Conservation (phyloP, 2,329 filamentous ascomycete genomes). For the Aphanoascus verrucosus region DNA sequence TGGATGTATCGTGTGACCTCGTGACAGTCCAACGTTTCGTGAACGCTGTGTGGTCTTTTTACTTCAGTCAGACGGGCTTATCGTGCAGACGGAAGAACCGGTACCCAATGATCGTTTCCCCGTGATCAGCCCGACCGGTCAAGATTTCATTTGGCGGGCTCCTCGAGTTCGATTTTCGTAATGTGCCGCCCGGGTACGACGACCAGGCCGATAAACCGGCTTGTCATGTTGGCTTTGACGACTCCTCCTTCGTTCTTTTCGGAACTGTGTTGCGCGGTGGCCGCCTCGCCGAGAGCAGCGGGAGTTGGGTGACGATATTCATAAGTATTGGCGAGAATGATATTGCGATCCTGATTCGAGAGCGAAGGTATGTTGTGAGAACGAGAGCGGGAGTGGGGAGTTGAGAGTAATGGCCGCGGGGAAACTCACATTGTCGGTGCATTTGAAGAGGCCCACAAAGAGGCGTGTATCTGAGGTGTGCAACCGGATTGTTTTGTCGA, state of each 20-base stretch:
- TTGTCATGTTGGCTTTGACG: conserved; percentile 59
- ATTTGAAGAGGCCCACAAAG: conserved; percentile 86
- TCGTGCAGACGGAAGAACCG: background rate
- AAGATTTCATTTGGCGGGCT: conserved; percentile 4
- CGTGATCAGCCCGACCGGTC: background rate
- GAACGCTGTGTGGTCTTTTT: background rate
- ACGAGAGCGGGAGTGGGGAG: background rate
- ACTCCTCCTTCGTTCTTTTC: conserved; percentile 13
- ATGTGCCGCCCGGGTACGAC: conserved; percentile 83
- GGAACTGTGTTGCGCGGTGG: conserved; percentile 22
- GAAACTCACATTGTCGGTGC: conserved; percentile 72
- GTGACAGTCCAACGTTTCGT: background rate
- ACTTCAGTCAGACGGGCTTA: conserved; percentile 1
- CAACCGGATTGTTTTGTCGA: conserved; percentile 70
- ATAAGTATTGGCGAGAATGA: conserved; percentile 74
- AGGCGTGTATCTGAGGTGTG: conserved; percentile 73
- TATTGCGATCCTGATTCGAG: conserved; percentile 60
- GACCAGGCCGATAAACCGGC: conserved; percentile 76
- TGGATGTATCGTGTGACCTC: background rate
- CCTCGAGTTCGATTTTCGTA: conserved; percentile 77
- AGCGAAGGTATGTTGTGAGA: background rate
- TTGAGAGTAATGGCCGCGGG: background rate
- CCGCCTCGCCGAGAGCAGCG: conserved; percentile 36
- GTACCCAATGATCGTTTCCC: background rate
- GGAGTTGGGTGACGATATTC: conserved; percentile 72